Conservation (phyloP, 2,329 filamentous ascomycete species). For the Stemphylium beticola region DNA sequence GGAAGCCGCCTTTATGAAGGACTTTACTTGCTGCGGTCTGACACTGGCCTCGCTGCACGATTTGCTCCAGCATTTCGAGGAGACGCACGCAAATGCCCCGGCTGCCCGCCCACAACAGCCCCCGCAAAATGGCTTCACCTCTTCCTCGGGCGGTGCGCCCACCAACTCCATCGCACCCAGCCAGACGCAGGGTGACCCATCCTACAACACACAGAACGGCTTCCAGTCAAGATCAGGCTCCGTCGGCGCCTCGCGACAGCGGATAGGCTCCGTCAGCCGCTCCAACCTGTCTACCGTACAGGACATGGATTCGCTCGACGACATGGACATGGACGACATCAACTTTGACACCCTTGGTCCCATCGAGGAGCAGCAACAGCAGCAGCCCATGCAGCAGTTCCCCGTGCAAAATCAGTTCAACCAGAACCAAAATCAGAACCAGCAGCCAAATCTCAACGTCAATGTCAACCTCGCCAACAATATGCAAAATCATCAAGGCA, state of each 20-base stretch:
- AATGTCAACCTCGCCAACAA: slow-evolving; percentile 80
- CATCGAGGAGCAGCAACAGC: slow-evolving; percentile 72
- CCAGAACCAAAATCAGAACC: slow-evolving; percentile 54
- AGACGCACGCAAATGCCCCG: slow-evolving; percentile 80
- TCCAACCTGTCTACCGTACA: slow-evolving; percentile 52
- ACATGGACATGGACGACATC: slow-evolving; percentile 96
- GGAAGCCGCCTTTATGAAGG: slow-evolving; percentile 96
- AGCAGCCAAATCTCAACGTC: slow-evolving; percentile 76
- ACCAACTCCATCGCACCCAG: slow-evolving; percentile 50
- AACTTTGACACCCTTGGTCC: slow-evolving; percentile 76
- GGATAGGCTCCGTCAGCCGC: slow-evolving; percentile 49
- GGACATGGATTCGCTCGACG: slow-evolving; percentile 83
- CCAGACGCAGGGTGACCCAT: slow-evolving; percentile 51
- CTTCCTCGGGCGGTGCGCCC: slow-evolving; percentile 31
- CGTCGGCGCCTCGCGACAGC: slow-evolving; percentile 45
- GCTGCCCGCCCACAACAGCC: slow-evolving; percentile 58
- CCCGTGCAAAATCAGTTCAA: slow-evolving; percentile 60
- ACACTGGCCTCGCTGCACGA: slow-evolving; percentile 92
- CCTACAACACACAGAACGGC: slow-evolving; percentile 46
- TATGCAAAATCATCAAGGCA: slow-evolving; percentile 72
- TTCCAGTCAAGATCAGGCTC: slow-evolving; percentile 51
- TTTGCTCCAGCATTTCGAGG: slow-evolving; percentile 94
- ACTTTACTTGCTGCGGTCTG: slow-evolving; percentile 93
- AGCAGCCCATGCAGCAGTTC: slow-evolving; percentile 64
- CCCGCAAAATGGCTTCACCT: slow-evolving; percentile 51